Evolutionary conservation across 345 rosid genomes (phyloP).

Genomic region (Gossypium australe): DNA sequence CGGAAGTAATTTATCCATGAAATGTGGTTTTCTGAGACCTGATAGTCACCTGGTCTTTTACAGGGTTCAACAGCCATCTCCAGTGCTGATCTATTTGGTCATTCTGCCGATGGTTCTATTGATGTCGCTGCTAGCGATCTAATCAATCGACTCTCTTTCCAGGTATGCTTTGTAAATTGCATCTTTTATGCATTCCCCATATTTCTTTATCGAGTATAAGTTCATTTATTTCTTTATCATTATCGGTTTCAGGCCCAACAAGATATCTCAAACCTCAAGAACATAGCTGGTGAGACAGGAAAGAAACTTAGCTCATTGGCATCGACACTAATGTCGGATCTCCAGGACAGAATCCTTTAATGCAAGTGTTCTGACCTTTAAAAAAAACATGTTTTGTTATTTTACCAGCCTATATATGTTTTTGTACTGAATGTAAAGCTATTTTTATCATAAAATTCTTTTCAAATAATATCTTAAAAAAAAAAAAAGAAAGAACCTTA

Average conservation of each 20-base stretch:
- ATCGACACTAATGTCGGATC: slow-evolving; percentile 66
- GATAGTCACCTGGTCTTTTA: slow-evolving; percentile 1
- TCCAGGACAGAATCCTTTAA: slow-evolving; percentile 89
- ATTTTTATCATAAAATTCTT: slow-evolving; percentile 21
- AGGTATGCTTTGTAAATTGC: slow-evolving; percentile 38
- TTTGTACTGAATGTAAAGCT: slow-evolving; percentile 25
- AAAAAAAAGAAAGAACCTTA: neutral
- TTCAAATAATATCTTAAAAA: slow-evolving; percentile 16
- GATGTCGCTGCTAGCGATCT: slow-evolving; percentile 87
- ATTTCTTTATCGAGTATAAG: neutral
- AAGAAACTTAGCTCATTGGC: slow-evolving; percentile 86
- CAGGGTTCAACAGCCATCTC: slow-evolving; percentile 94
- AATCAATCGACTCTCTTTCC: slow-evolving; percentile 79
- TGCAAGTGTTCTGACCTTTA: slow-evolving; percentile 2
- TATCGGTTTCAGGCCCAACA: slow-evolving; percentile 68
- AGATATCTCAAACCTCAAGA: slow-evolving; percentile 77
- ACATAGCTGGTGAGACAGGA: slow-evolving; percentile 90
- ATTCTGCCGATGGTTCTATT: slow-evolving; percentile 36
- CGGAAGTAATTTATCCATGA: neutral
- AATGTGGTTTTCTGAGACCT: neutral
- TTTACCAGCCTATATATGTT: slow-evolving; percentile 17
- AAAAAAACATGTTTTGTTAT: neutral
- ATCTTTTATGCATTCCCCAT: neutral
- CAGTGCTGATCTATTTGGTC: slow-evolving; percentile 92
- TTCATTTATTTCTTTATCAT: neutral